Evolutionary conservation across 495 filamentous ascomycete genomes (phyloP).

Genomic region (Lasiosphaeria ovina): DNA sequence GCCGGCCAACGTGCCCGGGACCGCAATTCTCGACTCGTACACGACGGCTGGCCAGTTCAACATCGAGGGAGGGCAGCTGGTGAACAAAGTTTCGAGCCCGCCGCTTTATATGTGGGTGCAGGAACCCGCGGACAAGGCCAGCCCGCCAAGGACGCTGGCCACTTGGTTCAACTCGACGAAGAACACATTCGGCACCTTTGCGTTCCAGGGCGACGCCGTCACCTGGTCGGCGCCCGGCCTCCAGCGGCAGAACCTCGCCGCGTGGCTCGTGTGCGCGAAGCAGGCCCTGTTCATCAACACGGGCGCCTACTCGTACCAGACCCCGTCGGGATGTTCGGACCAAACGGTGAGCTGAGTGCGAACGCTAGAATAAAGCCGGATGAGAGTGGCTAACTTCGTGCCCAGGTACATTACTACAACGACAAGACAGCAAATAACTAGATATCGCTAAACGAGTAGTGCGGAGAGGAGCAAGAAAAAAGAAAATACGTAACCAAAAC

Average conservation of each 20-base stretch:
- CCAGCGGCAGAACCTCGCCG: slow-evolving; percentile 52
- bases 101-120: slow-evolving; percentile 47
- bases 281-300: slow-evolving; percentile 58
- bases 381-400: neutral
- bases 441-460: neutral
- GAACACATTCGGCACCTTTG: slow-evolving; percentile 58
- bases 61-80: slow-evolving; percentile 55
- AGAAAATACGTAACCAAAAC: neutral
- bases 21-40: slow-evolving; percentile 51
- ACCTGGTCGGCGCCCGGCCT: slow-evolving; percentile 51
- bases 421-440: slow-evolving; percentile 36
- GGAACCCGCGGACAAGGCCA: slow-evolving; percentile 46
- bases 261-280: slow-evolving; percentile 57
- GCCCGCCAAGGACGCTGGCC: slow-evolving; percentile 43
- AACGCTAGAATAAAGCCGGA: neutral
- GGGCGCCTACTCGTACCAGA: slow-evolving; percentile 58
- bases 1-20: slow-evolving; percentile 45
- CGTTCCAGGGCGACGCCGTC: slow-evolving; percentile 55
- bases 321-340: slow-evolving; percentile 56
- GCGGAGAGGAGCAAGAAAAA: neutral
- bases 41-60: slow-evolving; percentile 61
- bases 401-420: slow-evolving; percentile 35
- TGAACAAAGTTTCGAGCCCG: slow-evolving; percentile 47
- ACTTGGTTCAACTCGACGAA: slow-evolving; percentile 51
- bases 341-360: slow-evolving; percentile 47